phyloP scores from a whole-genome alignment of 768 basidiomycete genomes.

The Gymnopilus dilepis region DNA sequence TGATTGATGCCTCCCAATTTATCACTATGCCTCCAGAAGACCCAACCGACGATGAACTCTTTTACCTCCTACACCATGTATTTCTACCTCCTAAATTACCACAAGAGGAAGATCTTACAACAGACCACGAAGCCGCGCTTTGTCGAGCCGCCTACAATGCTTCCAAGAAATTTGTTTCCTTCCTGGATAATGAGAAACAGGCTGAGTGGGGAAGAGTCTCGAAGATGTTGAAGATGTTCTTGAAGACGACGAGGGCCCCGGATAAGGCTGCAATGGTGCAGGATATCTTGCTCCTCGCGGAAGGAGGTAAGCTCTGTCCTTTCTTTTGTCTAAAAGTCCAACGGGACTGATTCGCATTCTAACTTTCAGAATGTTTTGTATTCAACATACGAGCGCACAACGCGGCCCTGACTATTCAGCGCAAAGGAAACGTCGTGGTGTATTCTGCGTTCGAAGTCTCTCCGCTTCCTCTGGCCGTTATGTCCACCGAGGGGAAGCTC shows the following conservation, averaged over 20 bases:
- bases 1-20: too few relatives aligned
- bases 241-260: slow-evolving; percentile 13
- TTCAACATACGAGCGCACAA: too few relatives aligned
- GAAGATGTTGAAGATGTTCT: slow-evolving; percentile 30
- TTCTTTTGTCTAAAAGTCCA: too few relatives aligned
- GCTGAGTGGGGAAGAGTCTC: slow-evolving; percentile 35
- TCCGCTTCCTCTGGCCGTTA: slow-evolving; percentile 38
- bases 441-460: slow-evolving; percentile 56
- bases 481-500: slow-evolving; percentile 46
- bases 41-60: too few relatives aligned
- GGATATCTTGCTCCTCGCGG: slow-evolving; percentile 10
- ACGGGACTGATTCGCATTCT: too few relatives aligned
- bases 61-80: slow-evolving; percentile 43
- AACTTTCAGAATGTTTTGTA: too few relatives aligned
- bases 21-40: too few relatives aligned
- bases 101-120: slow-evolving; percentile 37
- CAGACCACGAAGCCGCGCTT: slow-evolving; percentile 32
- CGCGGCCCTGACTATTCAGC: slow-evolving; percentile 47
- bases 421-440: slow-evolving; percentile 28
- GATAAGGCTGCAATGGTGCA: not conserved
- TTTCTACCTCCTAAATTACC: slow-evolving; percentile 50
- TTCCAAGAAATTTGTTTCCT: slow-evolving; percentile 23
- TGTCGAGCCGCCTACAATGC: slow-evolving; percentile 23
- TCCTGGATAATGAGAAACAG: slow-evolving; percentile 12
- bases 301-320: slow-evolving; percentile 20